Evolutionary conservation across 768 basidiomycete species (phyloP).

Genomic region (Tubosaeta sp.): DNA sequence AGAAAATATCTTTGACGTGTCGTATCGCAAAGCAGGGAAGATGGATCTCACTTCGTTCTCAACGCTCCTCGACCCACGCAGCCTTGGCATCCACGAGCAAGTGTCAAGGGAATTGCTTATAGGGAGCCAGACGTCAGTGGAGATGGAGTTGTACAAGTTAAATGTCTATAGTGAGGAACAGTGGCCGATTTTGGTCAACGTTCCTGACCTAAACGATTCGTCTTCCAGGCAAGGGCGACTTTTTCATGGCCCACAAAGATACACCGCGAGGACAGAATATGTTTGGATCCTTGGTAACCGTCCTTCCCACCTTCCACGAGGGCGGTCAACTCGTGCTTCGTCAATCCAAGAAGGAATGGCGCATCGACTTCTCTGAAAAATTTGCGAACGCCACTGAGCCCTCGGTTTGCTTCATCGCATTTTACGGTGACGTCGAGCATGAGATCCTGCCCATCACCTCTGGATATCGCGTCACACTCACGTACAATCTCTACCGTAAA

Average conservation of each 20-base stretch:
- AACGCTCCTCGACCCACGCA: slow-evolving; percentile 27
- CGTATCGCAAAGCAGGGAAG: slow-evolving; percentile 46
- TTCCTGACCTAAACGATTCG: slow-evolving; percentile 4
- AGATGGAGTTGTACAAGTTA: slow-evolving; percentile 40
- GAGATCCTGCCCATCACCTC: too few relatives aligned
- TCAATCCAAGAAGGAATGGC: slow-evolving; percentile 31
- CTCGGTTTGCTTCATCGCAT: too few relatives aligned
- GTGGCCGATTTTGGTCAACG: too few relatives aligned
- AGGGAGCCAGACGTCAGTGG: slow-evolving; percentile 21
- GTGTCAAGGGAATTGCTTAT: slow-evolving; percentile 14
- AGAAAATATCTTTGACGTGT: slow-evolving; percentile 39
- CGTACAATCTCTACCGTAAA: slow-evolving; percentile 33
- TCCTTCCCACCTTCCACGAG: slow-evolving; percentile 42
- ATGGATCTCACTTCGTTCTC: slow-evolving; percentile 36
- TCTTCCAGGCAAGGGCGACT: slow-evolving; percentile 33
- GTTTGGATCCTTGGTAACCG: slow-evolving; percentile 49
- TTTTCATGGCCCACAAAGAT: slow-evolving; percentile 50
- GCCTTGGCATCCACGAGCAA: slow-evolving; percentile 24
- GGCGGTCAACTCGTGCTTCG: slow-evolving; percentile 42
- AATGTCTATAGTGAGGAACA: slow-evolving; percentile 39
- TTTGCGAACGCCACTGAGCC: neutral
- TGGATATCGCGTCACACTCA: slow-evolving; percentile 18
- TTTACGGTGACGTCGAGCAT: too few relatives aligned
- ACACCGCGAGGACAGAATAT: slow-evolving; percentile 40
- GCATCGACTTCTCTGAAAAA: slow-evolving; percentile 33